A percentile compares a stretch with the other conserved stretches of the same genome.
Conservation (phyloP, 257 asterid genomes). For the Plantago ovata region DNA sequence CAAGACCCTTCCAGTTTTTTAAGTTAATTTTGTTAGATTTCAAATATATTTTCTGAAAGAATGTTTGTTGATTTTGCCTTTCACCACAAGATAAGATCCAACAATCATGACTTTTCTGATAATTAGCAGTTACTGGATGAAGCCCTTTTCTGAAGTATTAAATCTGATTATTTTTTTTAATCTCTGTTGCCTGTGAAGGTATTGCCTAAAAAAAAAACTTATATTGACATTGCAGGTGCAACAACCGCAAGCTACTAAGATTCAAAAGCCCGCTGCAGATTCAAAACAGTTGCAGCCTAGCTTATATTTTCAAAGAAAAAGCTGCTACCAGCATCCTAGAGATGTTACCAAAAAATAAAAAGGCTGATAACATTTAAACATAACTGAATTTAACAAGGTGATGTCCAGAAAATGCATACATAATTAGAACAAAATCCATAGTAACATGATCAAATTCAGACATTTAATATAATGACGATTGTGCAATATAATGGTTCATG, state of each 20-base stretch:
- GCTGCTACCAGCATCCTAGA: too few species aligned
- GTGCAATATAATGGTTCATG: too few species aligned
- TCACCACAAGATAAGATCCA: not conserved
- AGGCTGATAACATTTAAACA: too few species aligned
- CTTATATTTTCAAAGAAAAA: too few species aligned
- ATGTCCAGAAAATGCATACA: too few species aligned
- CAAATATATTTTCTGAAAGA: not conserved
- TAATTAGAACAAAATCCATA: too few species aligned
- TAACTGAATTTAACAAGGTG: too few species aligned
- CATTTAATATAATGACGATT: too few species aligned
- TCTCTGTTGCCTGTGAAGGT: not conserved
- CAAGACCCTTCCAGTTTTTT: not conserved
- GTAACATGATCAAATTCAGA: too few species aligned
- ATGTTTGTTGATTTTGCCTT: not conserved
- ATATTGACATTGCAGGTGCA: conserved; percentile 29
- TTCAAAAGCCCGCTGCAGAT: conserved; percentile 32
- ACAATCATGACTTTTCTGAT: not conserved
- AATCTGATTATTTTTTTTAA: too few species aligned
- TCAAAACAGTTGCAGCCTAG: conserved; percentile 30
- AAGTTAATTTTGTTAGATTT: not conserved
- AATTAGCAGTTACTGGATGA: not conserved
- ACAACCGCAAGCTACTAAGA: conserved; percentile 31
- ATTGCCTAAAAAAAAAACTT: not conserved
- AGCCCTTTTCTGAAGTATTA: too few species aligned
- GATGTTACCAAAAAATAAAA: too few species aligned